Conservation (phyloP, 1,284 basidiomycete species). For the Microbotryomycetes sp. region DNA sequence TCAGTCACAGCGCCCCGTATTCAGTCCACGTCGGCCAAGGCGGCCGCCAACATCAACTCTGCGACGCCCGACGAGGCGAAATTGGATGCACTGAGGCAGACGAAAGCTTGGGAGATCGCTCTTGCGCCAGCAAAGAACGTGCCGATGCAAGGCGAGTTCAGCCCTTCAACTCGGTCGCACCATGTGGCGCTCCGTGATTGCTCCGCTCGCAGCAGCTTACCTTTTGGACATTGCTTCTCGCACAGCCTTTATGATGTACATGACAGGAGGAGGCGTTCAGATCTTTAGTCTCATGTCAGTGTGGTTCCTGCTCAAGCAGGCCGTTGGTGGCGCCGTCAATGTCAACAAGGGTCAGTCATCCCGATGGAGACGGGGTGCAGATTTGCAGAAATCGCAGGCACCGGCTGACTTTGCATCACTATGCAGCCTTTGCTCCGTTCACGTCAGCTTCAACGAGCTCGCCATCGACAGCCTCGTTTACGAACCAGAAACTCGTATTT, state of each 20-base stretch:
- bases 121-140: constrained; percentile 37
- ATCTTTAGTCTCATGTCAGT: constrained; percentile 40
- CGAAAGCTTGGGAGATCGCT: constrained; percentile 38
- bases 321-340: constrained; percentile 30
- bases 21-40: not conserved
- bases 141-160: constrained; percentile 36
- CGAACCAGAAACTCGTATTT: constrained; percentile 35
- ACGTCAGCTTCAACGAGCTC: constrained; percentile 16
- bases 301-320: constrained; percentile 37
- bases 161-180: not conserved
- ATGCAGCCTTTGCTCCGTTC: constrained; percentile 32
- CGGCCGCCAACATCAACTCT: not conserved
- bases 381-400: too few species aligned
- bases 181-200: too few species aligned
- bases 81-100: constrained; percentile 26
- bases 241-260: constrained; percentile 39
- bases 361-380: too few species aligned
- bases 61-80: too few species aligned
- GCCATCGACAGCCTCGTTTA: constrained; percentile 16
- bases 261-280: constrained; percentile 37
- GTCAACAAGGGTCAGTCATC: constrained; percentile 31
- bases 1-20: too few species aligned
- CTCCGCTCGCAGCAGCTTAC: not conserved
- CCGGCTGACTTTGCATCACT: not conserved
- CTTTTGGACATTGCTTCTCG: not conserved